Evolutionary conservation across 805 yeast genomes (phyloP).

Genomic region (Naumovozyma baii): DNA sequence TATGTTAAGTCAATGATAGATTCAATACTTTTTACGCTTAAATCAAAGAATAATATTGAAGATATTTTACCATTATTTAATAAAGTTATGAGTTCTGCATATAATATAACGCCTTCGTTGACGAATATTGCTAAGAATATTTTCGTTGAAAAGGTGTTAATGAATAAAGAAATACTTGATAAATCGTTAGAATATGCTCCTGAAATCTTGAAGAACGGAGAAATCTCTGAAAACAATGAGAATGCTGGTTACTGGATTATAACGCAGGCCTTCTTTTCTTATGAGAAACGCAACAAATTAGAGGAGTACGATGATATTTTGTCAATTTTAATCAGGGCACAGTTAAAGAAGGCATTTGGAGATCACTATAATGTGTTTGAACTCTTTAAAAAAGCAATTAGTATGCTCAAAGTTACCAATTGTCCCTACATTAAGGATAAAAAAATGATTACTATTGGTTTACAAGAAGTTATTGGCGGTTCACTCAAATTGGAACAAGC

Average conservation of each 20-base stretch:
- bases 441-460: background rate
- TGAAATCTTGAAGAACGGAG: too few relatives aligned
- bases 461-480: conserved; percentile 8
- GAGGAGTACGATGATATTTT: background rate
- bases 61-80: conserved; percentile 2
- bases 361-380: background rate
- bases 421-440: background rate
- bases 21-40: too few relatives aligned
- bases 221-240: too few relatives aligned
- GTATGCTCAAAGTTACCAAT: background rate
- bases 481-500: conserved; percentile 10
- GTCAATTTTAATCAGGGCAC: background rate
- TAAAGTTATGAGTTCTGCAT: conserved; percentile 3
- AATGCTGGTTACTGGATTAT: background rate
- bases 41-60: too few relatives aligned
- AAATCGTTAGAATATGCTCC: background rate
- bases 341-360: background rate
- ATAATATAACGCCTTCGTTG: conserved; percentile 6
- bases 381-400: background rate
- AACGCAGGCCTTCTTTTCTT: background rate
- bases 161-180: conserved; percentile 1
- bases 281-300: background rate
- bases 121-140: conserved; percentile 6
- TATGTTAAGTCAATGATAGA: conserved; percentile 1
- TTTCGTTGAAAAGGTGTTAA: conserved; percentile 5